Evolutionary conservation across 176 grass and related monocot species (phyloP).

Genomic region (Zizania latifolia): DNA sequence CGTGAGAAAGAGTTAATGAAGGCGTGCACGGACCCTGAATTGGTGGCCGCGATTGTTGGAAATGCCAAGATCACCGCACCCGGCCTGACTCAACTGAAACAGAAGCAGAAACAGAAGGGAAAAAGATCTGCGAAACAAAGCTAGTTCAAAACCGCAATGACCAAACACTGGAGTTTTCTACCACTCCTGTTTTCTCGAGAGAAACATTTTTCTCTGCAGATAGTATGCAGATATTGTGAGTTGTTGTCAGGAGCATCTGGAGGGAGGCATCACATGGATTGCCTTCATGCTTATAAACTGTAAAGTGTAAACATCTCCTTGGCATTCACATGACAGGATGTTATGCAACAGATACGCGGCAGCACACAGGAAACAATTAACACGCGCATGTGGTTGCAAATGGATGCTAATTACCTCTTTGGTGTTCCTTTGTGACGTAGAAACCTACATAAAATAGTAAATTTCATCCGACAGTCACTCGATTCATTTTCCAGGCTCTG

Average conservation of each 20-base stretch:
- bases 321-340: background rate
- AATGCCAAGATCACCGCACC: constrained; percentile 90
- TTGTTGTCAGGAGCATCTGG: background rate
- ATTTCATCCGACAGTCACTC: background rate
- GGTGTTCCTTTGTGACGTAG: background rate
- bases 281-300: background rate
- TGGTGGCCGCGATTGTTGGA: constrained; percentile 80
- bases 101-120: constrained; percentile 78
- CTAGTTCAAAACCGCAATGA: constrained; percentile 9
- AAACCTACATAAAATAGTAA: background rate
- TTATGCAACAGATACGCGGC: background rate
- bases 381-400: background rate
- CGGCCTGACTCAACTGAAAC: constrained; percentile 76
- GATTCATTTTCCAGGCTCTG: background rate
- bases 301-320: background rate
- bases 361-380: background rate
- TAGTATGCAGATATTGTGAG: background rate
- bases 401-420: background rate
- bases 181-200: background rate
- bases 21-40: constrained; percentile 89
- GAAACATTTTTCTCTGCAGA: background rate
- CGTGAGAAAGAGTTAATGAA: constrained; percentile 94
- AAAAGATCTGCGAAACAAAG: constrained; percentile 47
- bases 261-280: background rate
- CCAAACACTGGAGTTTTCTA: background rate